A percentile compares a stretch with the other conserved stretches of the same genome.
These are phyloP conservation scores for Podaxis sp. DNA, from an alignment of 768 basidiomycete genomes.

Conservation along the genomic window DNA sequence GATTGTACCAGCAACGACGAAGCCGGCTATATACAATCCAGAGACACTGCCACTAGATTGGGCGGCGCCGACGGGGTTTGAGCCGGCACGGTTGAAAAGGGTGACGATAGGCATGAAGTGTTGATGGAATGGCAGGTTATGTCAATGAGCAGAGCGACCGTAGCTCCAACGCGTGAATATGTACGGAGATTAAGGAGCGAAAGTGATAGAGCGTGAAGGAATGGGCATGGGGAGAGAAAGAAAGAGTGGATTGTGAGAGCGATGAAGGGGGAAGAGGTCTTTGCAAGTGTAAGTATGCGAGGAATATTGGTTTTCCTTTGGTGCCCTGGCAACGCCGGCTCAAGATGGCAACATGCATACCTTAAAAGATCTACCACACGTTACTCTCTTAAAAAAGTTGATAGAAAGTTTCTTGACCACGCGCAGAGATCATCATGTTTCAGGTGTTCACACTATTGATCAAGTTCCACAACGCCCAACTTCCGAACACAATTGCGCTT, in stretches of 20 bases:
- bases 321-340: not conserved
- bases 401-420: not conserved
- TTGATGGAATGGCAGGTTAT: not conserved
- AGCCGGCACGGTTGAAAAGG: not conserved
- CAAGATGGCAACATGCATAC: not conserved
- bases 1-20: conserved; percentile 41
- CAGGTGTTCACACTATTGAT: too few species aligned
- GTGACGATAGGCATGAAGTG: conserved; percentile 9
- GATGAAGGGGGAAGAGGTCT: not conserved
- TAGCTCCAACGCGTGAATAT: not conserved
- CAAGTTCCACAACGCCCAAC: too few species aligned
- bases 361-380: not conserved
- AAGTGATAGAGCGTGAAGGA: not conserved
- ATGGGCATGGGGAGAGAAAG: not conserved
- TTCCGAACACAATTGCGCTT: too few species aligned
- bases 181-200: not conserved
- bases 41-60: conserved; percentile 13
- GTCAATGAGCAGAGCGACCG: not conserved
- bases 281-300: not conserved
- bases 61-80: not conserved
- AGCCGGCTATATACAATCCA: conserved; percentile 44
- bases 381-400: not conserved
- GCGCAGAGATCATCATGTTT: too few species aligned
- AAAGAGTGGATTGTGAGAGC: not conserved
- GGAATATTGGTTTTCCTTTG: not conserved